Evolutionary conservation across 768 basidiomycete species (phyloP), one percentile per base, ranked within the genome.

Genomic region (Tylopilus subfusipes): DNA sequence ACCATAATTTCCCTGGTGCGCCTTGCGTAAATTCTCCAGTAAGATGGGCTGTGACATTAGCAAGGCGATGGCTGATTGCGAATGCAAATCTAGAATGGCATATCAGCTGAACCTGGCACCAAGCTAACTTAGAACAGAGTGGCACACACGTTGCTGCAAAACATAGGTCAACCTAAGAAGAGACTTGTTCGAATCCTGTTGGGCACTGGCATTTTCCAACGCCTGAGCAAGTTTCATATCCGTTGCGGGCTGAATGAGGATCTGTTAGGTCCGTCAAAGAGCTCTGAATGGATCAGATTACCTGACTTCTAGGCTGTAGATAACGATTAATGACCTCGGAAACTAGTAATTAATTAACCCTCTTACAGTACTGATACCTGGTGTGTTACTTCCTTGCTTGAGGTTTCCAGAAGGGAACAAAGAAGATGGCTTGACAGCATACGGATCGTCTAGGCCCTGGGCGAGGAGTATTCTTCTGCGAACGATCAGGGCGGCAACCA

Each of bases 401-500:
- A 45, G 14, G 21, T 48, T 44, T 24, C 53, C 53, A 42, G 52
- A 53, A 56, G 53, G 46, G 25, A 53, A 43, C 12, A 48, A 30
- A 10, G 53, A 56, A 38, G 66, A 63, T 10, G 63, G 42, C 64
- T 75, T 83, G 33, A 69, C 48, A 5, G 78, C 77, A 67, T 93
- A 97, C 1, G 95, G 93, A 66, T 98, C 96, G 4, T 80, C 78
- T 44, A 86, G 70, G 2, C 90, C 91, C 27, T 76, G 73, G 16
- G 78, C 61, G 6, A 86, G 66, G 31, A 84, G 66, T 62, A 92
- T 88, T 63, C 86, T 90, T 45, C 96, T 77, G 40, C 96, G 78
- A 2, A 98, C 78, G 33, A 99, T 77, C 53, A 86, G 83, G 1
- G 96, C 94, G 8, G 93, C 91, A n/a, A 87, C 82, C 97, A 98